Percentiles rank a stretch among this genome's conserved stretches.
Evolutionary conservation across 176 grass and related monocot genomes (phyloP).

Genomic region (Musa acuminata): DNA sequence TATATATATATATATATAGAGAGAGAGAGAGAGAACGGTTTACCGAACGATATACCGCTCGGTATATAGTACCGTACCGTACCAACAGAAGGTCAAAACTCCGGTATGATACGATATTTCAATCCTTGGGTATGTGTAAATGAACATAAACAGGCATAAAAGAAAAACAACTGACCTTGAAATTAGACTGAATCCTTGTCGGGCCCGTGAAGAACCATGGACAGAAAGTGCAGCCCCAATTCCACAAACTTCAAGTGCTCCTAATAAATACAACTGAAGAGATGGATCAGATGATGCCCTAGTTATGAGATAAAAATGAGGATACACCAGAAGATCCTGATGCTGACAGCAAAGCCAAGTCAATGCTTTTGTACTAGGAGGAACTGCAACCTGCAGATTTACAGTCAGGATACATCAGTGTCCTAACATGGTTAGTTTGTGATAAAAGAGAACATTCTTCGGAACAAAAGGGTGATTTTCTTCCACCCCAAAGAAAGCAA

Average conservation of each 20-base stretch:
- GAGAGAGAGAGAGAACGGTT: too few species aligned
- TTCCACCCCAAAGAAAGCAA: too few species aligned
- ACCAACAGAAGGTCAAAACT: too few species aligned
- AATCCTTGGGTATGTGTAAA: neutral
- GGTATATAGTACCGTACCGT: too few species aligned
- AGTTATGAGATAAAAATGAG: constrained; percentile 68
- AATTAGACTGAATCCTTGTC: constrained; percentile 43
- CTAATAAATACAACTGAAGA: constrained; percentile 22
- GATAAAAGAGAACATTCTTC: neutral
- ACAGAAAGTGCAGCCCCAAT: constrained; percentile 60
- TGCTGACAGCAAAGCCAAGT: constrained; percentile 61
- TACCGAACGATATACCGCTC: too few species aligned
- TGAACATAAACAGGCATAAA: neutral
- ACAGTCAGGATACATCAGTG: constrained; percentile 1
- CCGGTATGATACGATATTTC: too few species aligned
- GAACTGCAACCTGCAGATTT: constrained; percentile 57
- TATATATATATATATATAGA: too few species aligned
- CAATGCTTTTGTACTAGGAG: constrained; percentile 64
- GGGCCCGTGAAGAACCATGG: constrained; percentile 33
- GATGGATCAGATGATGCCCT: constrained; percentile 18
- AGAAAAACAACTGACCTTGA: constrained; percentile 31
- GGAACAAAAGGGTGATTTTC: too few species aligned
- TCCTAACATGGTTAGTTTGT: neutral
- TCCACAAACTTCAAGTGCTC: constrained; percentile 39
- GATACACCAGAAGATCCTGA: constrained; percentile 46